Base-by-base conservation (phyloP, 257 asterid species). In the Echites panduratus region DNA sequence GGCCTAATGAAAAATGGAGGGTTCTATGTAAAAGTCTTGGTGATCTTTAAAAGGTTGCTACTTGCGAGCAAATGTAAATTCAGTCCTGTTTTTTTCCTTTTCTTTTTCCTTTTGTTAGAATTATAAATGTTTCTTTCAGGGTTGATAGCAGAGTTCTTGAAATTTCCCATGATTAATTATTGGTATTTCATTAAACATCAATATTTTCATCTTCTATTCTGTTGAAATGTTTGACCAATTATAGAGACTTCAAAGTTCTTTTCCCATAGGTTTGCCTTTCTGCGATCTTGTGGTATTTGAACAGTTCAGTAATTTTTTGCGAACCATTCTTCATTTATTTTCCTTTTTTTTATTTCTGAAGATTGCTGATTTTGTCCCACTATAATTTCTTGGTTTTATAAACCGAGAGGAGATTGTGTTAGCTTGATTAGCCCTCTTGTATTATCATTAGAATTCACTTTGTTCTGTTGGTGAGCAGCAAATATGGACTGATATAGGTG, bases 401-500 rank as follows among this genome's bases (percentile, higher is more conserved):
- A 63, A 38, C n/a, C 38, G 20, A 20, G 61, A 24, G 38, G 45
- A 73, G 71, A 20, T 48, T 61, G n/a, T 63, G 9, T 20, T 12
- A 11, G 10, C 8, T n/a, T 19, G 47, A 35, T 63, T 63, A 35
- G 27, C 27, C 48, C 16, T 63, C 9, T 17, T 38, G 68, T 63
- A 19, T 10, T 32, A 63, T 38, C 7, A 35, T 63, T 63, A n/a
- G 56, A 22, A 7, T 4, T 19, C 26, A 20, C 24, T 44, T 41
- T 56, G 14, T 44, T 76, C 58, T 70, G 16, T 19, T 65, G 80
- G 59, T 80, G 80, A 76, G 74, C 87, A 94, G 99, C 88, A 91
- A 89, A 78, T 94, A 77, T 94, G 99, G 99, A 78, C 77, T 7
- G 99, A 91, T 66, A 91, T 94, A 49, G 99, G 99, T 24, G 99